Evolutionary conservation across 805 yeast genomes (phyloP), one percentile per base, ranked within the genome.

Genomic region (Zygotorulaspora florentina): DNA sequence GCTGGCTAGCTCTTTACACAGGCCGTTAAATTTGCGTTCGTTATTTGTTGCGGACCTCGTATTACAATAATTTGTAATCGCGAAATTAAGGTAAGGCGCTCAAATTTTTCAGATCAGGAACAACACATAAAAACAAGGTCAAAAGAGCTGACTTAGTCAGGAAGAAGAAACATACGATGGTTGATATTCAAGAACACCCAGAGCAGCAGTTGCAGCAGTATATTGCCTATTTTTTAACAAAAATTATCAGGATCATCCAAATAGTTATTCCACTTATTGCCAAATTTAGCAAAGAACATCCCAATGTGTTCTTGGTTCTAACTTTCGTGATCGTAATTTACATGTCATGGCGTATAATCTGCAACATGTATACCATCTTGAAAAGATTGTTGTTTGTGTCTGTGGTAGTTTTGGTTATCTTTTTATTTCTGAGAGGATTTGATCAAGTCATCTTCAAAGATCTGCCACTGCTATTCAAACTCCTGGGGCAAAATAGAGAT

Each of bases 361-460:
- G 57, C 45, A 69, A 66, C 46, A 51, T 66, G 4, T 48, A 55
- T 28, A 56, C 59, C 3, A 48, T 63, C 2, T 10, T 69, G 28
- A 69, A 57, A 46, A 50, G 58, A 25, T 12, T 57, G 0, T 16
- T 62, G 0, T 46, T 58, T n/a, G 13, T 62, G 0, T 12, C 45
- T 1, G 11, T 63, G 12, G 18, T 61, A 0, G 23, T 58, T 1
- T 11, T 61, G 0, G 53, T 43, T 3, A 36, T 58, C 6, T 59
- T 67, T 53, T 39, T 68, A 13, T 68, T 66, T 37, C n/a, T 60
- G 15, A 56, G 74, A 40, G 74, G 74, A 0, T 44, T 56, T 9
- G 56, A 55, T 10, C 57, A 51, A 16, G 53, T 58, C 35, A 26
- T 57, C 16, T 40, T 31, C 34, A 15, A 46, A 9, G 65, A 59